Base-by-base conservation (phyloP, 2,329 filamentous ascomycete species). In the Neonectria coccinea region DNA sequence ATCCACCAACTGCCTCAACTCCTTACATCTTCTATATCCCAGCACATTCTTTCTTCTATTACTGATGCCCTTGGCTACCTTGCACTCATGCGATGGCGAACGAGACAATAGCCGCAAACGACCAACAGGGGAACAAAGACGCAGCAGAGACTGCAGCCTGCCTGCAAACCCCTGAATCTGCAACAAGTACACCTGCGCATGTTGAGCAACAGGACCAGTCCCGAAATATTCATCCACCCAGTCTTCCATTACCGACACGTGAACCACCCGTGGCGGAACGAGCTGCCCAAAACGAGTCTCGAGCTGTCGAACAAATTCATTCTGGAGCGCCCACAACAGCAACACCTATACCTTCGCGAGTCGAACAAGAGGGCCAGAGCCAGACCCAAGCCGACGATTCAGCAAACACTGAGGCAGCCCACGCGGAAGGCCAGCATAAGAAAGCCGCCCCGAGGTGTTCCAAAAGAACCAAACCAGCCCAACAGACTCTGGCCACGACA, bases 381-480 rank as follows among this genome's bases (percentile, higher is more conserved):
- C 45, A 51, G 36, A 12, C n/a, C 10, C 56, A 45, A 44, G 3
- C 11, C 3, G 14, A 22, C 8, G 22, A 52, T 8, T 8, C 36
- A 16, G 8, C 20, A 16, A 20, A 18, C 31, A 20, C 22, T 59
- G 36, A 10, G 11, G 11, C 56, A 14, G n/a, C 25, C 7, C 11
- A 5, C 16, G 18, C 18, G 16, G 31, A n/a, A 16, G 31, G 22
- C 10, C 22, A 31, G 12, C 5, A 20, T 27, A 31, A 12, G 31
- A 50, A 47, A 36, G 16, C 44, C 14, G 7, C 44, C 5, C 5
- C 22, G 12, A 50, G 12, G 14, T 20, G 48, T 22, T 36, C 50
- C 10, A 57, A 60, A 29, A 8, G 14, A 39, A 39, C 55, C 5
- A 65, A 56, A 48, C 56, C 47, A 57, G 25, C 29, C 4, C 61